Evolutionary conservation across 78 protist species (phyloP), one percentile per base, ranked within the genome.

Genomic region (Dictyostelium capitatum): DNA sequence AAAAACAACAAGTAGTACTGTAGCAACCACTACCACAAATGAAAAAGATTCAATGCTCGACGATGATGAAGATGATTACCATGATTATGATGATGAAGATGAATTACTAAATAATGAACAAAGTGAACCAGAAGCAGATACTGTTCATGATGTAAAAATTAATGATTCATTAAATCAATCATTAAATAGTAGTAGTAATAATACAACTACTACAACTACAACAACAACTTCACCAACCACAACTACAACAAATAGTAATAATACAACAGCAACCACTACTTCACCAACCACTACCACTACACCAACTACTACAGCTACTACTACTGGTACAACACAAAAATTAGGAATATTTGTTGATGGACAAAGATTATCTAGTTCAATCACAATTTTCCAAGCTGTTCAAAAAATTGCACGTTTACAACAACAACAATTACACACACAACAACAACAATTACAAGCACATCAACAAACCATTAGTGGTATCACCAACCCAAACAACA

Each of bases 71-170:
- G 90, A 90, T 5, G 95, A 81, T 19, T 59, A 81, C 9, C 79
- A 90, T 53, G 83, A 89, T 4, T 51, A 90, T 37, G 79, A 90
- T 6, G 95, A 82, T 8, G 95, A 90, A 7, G 95, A 82, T 25
- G 64, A 57, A n/a, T n/a, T 90, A 17, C 64, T 64, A 69, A 78
- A 79, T 32, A 57, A 64, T 25, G 83, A 90, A 10, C 25, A 41
- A 43, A 74, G 57, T 50, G 90, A 90, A 79, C 46, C 37, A 6
- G 95, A 82, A 37, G 37, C 89, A 4, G 91, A 90, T 1, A 57
- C 94, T 28, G 91, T 90, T 8, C 95, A 90, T 75, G 93, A 87
- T 77, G 93, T 87, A 59, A 87, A 87, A 43, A 32, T 67, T 67
- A 41, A 32, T 67, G 30, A 65, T 11, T 77, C 83, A 56, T 56